Base-by-base conservation (phyloP, 2,329 filamentous ascomycete genomes). In the Penicillium brasilianum region DNA sequence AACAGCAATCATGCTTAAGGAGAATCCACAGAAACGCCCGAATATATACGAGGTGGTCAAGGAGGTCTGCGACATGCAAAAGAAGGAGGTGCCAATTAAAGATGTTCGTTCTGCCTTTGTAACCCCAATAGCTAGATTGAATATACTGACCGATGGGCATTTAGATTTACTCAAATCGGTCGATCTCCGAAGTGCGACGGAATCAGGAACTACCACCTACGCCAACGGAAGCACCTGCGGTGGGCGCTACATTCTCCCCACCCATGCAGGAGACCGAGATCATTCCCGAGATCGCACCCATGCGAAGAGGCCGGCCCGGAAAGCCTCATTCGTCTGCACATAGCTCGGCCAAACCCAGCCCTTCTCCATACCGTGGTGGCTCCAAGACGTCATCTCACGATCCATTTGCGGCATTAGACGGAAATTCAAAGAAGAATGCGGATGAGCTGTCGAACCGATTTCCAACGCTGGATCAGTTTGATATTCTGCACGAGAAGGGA, bases 1-100 rank as follows among this genome's bases (percentile, higher is more conserved):
- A 59, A 39, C 51, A 94, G 93, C 89, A 13, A 94, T 88, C 57
- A 98, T 97, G 95, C 81, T 99, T 71, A 89, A 87, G 70, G 95
- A 98, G 76, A 88, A 90, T 68, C 92, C 92, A 55, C 84, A 88
- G 63, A 80, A 85, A 54, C 86, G 95, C 65, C 95, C 95, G 4
- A 98, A 94, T 73, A 96, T 99, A 63, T 99, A 97, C 74, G 90
- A 97, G 76, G 92, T 96, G 4, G 82, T 99, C 34, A 87, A 88
- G 64, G 93, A 98, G 79, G 87, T 90, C 32, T 97, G 93, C 77
- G 82, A 85, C 37, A 96, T 99, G 92, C 90, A 95, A 74, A 91
- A 93, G 58, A 89, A 89, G 62, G 88, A 93, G 66, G 85, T 93
- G 10, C 93, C 93, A 0, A 90, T 99, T 69, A 90, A 91, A 81